Evolutionary conservation across 78 protist species (phyloP).

Genomic region (Chrysochromulina parva): DNA sequence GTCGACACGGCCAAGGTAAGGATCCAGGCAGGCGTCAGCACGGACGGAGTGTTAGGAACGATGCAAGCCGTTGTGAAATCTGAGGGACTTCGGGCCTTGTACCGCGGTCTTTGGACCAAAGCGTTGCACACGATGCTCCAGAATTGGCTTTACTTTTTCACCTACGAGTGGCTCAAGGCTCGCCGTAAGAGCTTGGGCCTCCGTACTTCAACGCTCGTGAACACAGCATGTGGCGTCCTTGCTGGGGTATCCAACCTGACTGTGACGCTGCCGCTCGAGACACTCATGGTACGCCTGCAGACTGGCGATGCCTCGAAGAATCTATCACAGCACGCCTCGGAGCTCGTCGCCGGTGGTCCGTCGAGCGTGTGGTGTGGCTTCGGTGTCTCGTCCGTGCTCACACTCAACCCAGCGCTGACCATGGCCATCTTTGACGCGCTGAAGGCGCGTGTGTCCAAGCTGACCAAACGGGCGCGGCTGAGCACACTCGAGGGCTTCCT

Average conservation of each 20-base stretch:
- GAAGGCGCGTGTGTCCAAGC: background rate
- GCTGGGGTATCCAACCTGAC: background rate
- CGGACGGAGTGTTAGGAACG: background rate
- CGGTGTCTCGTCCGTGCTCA: background rate
- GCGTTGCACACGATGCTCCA: background rate
- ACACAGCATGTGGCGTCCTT: background rate
- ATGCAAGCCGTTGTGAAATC: background rate
- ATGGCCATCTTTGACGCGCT: background rate
- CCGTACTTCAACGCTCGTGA: background rate
- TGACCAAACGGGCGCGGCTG: no score
- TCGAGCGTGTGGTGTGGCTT: background rate
- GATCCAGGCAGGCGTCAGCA: background rate
- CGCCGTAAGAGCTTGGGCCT: background rate
- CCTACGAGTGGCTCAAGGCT: background rate
- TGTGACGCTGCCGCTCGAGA: background rate
- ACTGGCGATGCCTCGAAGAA: no score
- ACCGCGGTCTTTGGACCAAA: background rate
- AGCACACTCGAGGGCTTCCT: background rate
- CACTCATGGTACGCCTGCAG: background rate
- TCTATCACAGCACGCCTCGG: no score
- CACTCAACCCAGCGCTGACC: background rate
- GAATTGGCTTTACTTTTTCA: background rate
- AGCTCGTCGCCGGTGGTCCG: no score
- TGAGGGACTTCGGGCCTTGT: background rate
- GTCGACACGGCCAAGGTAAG: background rate